Evolutionary conservation across 306 rosid genomes (phyloP).

Genomic region (Geum urbanum): DNA sequence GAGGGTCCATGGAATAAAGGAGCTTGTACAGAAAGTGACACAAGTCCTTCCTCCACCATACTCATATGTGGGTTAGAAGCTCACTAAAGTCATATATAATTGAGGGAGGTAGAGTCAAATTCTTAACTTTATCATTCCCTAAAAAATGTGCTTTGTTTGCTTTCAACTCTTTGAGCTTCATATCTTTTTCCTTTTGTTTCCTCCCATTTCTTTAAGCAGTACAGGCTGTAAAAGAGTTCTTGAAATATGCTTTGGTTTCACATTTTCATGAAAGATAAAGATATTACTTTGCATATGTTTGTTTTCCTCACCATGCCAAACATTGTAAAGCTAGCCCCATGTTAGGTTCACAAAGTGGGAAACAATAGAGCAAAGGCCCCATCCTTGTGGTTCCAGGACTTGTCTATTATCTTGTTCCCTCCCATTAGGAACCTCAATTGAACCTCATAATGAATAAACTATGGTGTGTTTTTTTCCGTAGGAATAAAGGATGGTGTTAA

Average conservation of each 20-base stretch:
- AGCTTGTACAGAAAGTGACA: conserved; percentile 34
- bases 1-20: conserved; percentile 51
- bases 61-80: conserved; percentile 33
- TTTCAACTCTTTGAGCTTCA: conserved; percentile 25
- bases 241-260: conserved; percentile 41
- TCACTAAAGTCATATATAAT: conserved; percentile 43
- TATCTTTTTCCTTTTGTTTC: conserved; percentile 13
- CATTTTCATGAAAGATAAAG: conserved; percentile 9
- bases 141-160: conserved; percentile 40
- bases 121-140: conserved; percentile 43
- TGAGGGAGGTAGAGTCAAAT: conserved; percentile 47
- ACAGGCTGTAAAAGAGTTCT: conserved; percentile 56
- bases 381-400: conserved; percentile 31
- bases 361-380: conserved; percentile 67
- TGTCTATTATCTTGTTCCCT: conserved; percentile 47
- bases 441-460: background rate
- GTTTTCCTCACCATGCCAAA: conserved; percentile 23
- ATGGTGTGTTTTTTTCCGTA: background rate
- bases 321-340: conserved; percentile 36
- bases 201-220: conserved; percentile 22
- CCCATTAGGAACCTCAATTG: conserved; percentile 5
- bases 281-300: conserved; percentile 20
- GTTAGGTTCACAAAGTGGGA: conserved; percentile 61
- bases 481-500: background rate
- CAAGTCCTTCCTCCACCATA: conserved; percentile 22